These are phyloP conservation scores for Detonula confervacea DNA, from an alignment of 352 stramenopile species.

Conservation along the genomic window DNA sequence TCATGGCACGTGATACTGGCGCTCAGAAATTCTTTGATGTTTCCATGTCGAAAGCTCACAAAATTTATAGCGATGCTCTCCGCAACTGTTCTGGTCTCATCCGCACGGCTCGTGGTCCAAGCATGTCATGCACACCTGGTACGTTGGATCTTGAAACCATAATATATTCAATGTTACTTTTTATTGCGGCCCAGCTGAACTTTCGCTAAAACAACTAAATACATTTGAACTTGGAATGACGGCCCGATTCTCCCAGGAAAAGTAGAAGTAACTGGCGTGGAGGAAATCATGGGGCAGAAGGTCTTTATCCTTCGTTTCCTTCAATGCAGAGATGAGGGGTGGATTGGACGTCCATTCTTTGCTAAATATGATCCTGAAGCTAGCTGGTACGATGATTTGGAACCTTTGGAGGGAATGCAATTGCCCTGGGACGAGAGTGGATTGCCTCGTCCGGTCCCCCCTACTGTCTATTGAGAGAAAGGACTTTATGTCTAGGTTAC, in stretches of 20 bases:
- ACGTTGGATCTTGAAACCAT: too few species aligned
- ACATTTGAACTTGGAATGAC: too few species aligned
- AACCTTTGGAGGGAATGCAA: constrained; percentile 56
- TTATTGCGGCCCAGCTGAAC: too few species aligned
- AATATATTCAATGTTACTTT: too few species aligned
- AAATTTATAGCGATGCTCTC: constrained; percentile 67
- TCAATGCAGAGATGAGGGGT: constrained; percentile 66
- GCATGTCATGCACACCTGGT: constrained; percentile 69
- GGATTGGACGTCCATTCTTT: constrained; percentile 71
- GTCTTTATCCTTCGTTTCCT: constrained; percentile 71
- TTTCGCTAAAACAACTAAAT: too few species aligned
- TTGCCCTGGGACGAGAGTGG: constrained; percentile 59
- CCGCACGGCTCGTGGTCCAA: constrained; percentile 68
- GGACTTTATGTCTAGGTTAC: background rate
- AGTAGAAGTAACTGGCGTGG: constrained; percentile 68
- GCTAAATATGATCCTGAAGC: constrained; percentile 66
- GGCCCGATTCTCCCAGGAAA: too few species aligned
- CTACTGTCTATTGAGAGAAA: background rate
- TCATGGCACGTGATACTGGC: constrained; percentile 73
- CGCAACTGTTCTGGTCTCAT: constrained; percentile 59
- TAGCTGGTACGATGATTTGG: constrained; percentile 65
- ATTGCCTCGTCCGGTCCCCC: constrained; percentile 28
- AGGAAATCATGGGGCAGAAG: constrained; percentile 66
- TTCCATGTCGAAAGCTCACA: constrained; percentile 60
- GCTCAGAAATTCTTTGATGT: constrained; percentile 73